Evolutionary conservation across 75 land plant species (phyloP), one percentile per base, ranked within the genome.

Genomic region (Picea glauca): DNA sequence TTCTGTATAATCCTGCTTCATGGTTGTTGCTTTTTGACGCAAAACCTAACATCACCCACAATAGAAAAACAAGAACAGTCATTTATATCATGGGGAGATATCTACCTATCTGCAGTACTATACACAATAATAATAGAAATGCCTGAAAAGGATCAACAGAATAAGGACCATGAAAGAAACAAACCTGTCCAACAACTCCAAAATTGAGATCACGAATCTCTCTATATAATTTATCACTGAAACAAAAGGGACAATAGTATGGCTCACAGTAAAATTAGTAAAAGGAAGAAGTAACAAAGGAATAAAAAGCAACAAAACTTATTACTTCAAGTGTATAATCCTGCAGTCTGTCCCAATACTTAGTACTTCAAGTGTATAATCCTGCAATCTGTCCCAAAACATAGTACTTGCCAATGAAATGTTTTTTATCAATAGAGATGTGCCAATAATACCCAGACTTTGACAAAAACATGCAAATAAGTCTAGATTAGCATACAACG

Each of bases 161-260:
- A 20, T 50, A 50, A 50, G 1, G 12, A 1, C 13, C 11, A 9
- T 58, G 18, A 62, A 74, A 81, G n/a, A 68, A 76, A 75, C 76
- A 80, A 87, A 98, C 99, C 96, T 91, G 93, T 66, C 90, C 91
- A 85, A 98, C 98, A 73, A 95, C 94, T 82, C 92, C 99, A 86
- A 98, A 98, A 86, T 98, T 93, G 72, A 93, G 90, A 86, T 98
- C 99, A 30, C 99, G 88, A 50, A 90, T 94, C 79, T 98, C 99
- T 83, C 94, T 92, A 81, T 85, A 98, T 72, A 98, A 80, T 83
- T 95, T 98, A 84, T 98, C 99, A 86, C 99, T 98, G 87, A 31
- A 84, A 62, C 57, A 75, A 50, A 50, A 76, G 54, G 14, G 58
- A 40, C 77, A 31, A 31, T n/a, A 23, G 13, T 12, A 76, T 13